Conservation (phyloP, 2,329 filamentous ascomycete species). For the Verticillium nonalfalfae region DNA sequence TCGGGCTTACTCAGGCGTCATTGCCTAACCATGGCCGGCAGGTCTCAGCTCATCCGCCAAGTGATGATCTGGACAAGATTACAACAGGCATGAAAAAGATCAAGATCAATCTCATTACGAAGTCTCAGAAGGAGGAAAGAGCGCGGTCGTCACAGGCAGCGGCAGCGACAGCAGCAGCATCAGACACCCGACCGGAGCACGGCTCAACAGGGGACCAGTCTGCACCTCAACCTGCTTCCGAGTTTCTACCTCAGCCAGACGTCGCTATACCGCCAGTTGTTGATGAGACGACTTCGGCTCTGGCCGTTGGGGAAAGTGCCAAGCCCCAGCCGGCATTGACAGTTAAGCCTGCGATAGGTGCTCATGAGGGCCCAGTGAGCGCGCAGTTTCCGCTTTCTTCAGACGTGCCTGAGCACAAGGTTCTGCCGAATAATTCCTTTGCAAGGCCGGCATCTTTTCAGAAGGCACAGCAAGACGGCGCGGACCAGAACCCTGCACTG, state of each 20-base stretch:
- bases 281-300: not conserved
- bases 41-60: conserved; percentile 11
- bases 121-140: conserved; percentile 50
- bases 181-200: not conserved
- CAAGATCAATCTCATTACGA: conserved; percentile 54
- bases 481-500: conserved; percentile 5
- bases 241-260: not conserved
- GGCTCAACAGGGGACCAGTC: not conserved
- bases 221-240: not conserved
- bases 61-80: conserved; percentile 45
- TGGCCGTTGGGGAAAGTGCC: not conserved
- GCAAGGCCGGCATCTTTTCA: not conserved
- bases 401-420: not conserved
- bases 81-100: conserved; percentile 56
- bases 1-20: not conserved
- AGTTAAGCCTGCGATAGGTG: not conserved
- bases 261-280: not conserved
- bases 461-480: not conserved
- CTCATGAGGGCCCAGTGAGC: not conserved
- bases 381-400: not conserved
- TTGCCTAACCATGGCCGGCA: not conserved
- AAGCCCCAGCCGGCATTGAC: not conserved
- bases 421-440: not conserved
- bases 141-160: conserved; percentile 22
- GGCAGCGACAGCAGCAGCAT: not conserved